These are phyloP conservation scores for Cryptomeria japonica DNA, from an alignment of 75 land plant genomes.

Conservation along the genomic window DNA sequence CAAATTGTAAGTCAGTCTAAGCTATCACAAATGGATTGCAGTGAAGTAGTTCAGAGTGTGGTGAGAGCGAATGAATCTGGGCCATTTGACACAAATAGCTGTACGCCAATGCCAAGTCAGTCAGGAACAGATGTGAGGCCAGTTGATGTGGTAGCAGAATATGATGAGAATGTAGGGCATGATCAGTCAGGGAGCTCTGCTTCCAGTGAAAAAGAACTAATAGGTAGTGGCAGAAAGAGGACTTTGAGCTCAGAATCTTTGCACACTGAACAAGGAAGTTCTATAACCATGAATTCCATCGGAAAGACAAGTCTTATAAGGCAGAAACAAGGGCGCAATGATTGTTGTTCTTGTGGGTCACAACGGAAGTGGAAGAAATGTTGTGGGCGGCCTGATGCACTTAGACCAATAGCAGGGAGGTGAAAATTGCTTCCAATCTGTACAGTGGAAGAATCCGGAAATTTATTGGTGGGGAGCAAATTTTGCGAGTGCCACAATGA, in stretches of 20 bases:
- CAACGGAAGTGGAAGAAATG: constrained; percentile 32
- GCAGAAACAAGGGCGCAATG: constrained; percentile 32
- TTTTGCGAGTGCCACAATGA: neutral
- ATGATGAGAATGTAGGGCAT: neutral
- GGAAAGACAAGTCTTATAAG: neutral
- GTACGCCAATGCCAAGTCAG: neutral
- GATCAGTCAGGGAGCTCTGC: neutral
- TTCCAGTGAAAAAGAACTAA: constrained; percentile 1
- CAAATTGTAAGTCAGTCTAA: neutral
- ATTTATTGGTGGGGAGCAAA: neutral
- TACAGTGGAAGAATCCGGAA: neutral
- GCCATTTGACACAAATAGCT: neutral
- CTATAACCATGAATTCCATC: neutral
- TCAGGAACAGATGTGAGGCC: neutral
- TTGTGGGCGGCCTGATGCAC: constrained; percentile 21
- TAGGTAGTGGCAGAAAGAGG: neutral
- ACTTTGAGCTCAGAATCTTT: constrained; percentile 13
- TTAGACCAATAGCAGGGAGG: constrained; percentile 8
- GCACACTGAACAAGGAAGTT: constrained; percentile 7
- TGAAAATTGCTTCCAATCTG: neutral
- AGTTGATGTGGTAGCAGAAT: neutral
- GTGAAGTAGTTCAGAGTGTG: neutral
- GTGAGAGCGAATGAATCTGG: neutral
- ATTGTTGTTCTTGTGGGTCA: constrained; percentile 26
- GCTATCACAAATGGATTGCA: neutral